phyloP scores from a whole-genome alignment of 345 rosid species.

The Arabis alpina region DNA sequence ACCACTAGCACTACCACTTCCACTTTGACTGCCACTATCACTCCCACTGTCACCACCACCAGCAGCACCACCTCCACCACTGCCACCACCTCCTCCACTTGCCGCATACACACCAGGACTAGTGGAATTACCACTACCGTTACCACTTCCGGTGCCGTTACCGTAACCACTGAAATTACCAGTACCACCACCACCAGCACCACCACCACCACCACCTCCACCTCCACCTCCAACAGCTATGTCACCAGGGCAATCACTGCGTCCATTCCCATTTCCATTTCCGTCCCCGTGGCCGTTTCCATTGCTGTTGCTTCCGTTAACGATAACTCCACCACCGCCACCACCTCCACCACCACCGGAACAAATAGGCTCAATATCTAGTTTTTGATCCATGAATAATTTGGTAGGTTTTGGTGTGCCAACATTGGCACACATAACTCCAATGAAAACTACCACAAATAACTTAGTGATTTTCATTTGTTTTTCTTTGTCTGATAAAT shows the following conservation, averaged over 20 bases:
- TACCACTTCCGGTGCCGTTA: neutral
- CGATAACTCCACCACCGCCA: conserved; percentile 12
- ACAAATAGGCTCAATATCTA: neutral
- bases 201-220: conserved; percentile 1
- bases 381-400: neutral
- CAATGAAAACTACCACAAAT: neutral
- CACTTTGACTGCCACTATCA: too few species aligned
- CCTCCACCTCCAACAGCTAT: conserved; percentile 17
- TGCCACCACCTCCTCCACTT: conserved; percentile 2
- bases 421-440: too few species aligned
- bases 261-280: conserved; percentile 9
- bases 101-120: neutral
- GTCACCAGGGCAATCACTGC: conserved; percentile 1
- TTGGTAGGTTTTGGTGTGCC: neutral
- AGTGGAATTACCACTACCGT: neutral
- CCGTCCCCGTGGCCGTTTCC: conserved; percentile 3
- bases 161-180: neutral
- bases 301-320: neutral
- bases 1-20: conserved; percentile 6
- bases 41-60: too few species aligned
- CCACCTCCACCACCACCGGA: conserved; percentile 17
- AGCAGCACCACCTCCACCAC: too few species aligned
- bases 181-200: conserved; percentile 11
- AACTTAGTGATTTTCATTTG: conserved; percentile 2
- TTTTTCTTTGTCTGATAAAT: neutral